These are phyloP conservation scores for Aspergillus sojae DNA, from an alignment of 2,329 filamentous ascomycete genomes.

Conservation along the genomic window DNA sequence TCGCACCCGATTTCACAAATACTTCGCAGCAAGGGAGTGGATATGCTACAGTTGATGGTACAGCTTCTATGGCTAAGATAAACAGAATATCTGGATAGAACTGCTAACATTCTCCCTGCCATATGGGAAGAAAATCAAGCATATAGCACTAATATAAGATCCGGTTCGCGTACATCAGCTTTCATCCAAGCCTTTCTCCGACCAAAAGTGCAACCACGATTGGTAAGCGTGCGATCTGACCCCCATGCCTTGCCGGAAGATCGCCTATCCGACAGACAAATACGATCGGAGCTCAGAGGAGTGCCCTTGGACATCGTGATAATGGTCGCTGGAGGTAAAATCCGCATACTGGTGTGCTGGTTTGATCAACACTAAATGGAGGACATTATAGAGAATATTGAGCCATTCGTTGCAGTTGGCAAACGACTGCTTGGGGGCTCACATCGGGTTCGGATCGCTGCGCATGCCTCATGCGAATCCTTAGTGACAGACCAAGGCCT, in stretches of 20 bases:
- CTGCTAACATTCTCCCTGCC: not conserved
- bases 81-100: not conserved
- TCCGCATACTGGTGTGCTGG: not conserved
- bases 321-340: not conserved
- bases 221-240: not conserved
- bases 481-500: not conserved
- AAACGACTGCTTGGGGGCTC: not conserved
- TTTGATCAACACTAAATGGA: not conserved
- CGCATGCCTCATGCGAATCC: not conserved
- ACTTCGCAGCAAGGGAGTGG: not conserved
- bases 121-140: not conserved
- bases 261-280: not conserved
- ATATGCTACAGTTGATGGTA: not conserved
- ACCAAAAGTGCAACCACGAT: not conserved
- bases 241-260: not conserved
- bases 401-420: not conserved
- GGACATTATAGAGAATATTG: not conserved
- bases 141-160: not conserved
- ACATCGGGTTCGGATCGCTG: not conserved
- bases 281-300: not conserved
- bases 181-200: not conserved
- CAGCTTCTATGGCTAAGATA: not conserved
- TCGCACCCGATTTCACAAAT: not conserved
- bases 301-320: not conserved
- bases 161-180: not conserved